These are phyloP conservation scores for Brassica nigra DNA, from an alignment of 345 rosid genomes.

Conservation along the genomic window DNA sequence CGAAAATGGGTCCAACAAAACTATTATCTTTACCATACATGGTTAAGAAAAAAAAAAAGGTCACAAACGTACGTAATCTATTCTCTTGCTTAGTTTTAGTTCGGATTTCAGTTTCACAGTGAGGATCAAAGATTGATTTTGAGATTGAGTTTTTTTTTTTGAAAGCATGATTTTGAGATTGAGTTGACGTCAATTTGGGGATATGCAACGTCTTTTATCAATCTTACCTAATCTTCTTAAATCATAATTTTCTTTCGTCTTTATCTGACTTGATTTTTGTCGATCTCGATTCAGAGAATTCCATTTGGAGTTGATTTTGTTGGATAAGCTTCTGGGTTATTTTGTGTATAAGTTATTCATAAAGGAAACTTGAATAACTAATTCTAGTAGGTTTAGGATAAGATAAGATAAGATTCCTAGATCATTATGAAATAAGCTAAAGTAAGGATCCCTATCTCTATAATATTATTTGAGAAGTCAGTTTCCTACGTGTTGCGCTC, in stretches of 20 bases:
- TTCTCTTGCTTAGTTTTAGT: conserved; percentile 6
- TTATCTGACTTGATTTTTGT: conserved; percentile 27
- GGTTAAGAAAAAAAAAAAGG: conserved; percentile 1
- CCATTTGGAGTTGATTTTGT: conserved; percentile 6
- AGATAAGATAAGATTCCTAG: too few species aligned
- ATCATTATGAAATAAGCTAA: too few species aligned
- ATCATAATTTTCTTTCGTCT: conserved; percentile 13
- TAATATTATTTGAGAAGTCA: too few species aligned
- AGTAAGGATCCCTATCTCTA: too few species aligned
- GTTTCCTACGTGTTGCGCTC: too few species aligned
- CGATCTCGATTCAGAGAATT: conserved; percentile 21
- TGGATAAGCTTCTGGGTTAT: neutral
- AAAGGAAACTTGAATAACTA: too few species aligned
- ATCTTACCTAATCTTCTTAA: conserved; percentile 20
- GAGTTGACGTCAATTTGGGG: conserved; percentile 10
- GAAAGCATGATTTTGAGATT: neutral
- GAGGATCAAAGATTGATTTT: conserved; percentile 1
- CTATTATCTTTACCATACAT: conserved; percentile 10
- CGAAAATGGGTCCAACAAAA: conserved; percentile 9
- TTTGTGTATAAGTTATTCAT: too few species aligned
- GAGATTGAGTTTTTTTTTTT: neutral
- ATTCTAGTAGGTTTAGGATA: too few species aligned
- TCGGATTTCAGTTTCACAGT: conserved; percentile 7
- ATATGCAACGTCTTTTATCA: conserved; percentile 32
- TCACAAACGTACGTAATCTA: neutral